These are phyloP conservation scores for Spinellus fusiger DNA, from an alignment of 192 early-diverging fungal species.

Conservation along the genomic window DNA sequence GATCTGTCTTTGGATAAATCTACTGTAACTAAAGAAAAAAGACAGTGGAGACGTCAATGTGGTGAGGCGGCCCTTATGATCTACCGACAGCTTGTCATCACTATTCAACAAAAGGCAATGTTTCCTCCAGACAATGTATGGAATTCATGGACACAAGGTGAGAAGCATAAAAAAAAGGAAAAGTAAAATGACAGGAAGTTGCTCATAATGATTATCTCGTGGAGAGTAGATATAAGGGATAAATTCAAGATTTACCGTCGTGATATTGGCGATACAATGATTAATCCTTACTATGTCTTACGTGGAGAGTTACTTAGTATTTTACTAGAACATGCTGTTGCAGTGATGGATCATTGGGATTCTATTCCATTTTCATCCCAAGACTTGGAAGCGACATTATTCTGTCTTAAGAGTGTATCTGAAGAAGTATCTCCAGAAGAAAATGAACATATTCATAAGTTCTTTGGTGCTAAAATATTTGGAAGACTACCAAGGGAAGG, in stretches of 20 bases:
- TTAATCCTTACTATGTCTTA: constrained; percentile 62
- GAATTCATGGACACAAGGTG: constrained; percentile 49
- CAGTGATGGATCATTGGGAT: constrained; percentile 8
- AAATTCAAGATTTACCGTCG: constrained; percentile 57
- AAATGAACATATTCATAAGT: constrained; percentile 45
- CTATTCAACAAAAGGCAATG: constrained; percentile 50
- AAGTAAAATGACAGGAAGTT: too few species aligned
- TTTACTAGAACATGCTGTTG: constrained; percentile 5
- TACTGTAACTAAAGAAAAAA: not conserved
- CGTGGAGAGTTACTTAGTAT: constrained; percentile 46
- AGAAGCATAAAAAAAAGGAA: not conserved
- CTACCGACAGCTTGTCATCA: constrained; percentile 46
- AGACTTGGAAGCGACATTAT: constrained; percentile 55
- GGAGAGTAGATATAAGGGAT: constrained; percentile 47
- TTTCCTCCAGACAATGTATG: constrained; percentile 50
- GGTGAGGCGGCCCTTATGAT: constrained; percentile 35
- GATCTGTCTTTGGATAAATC: not conserved
- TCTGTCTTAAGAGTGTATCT: constrained; percentile 56
- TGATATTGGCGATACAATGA: constrained; percentile 69
- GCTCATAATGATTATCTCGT: too few species aligned
- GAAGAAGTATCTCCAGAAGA: constrained; percentile 56
- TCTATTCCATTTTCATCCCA: constrained; percentile 2
- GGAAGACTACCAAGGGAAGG: constrained; percentile 39
- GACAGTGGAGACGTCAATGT: not conserved
- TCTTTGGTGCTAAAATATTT: constrained; percentile 55